These are phyloP conservation scores for Circinella umbellata DNA, from an alignment of 371 early-diverging fungal species.

Conservation along the genomic window DNA sequence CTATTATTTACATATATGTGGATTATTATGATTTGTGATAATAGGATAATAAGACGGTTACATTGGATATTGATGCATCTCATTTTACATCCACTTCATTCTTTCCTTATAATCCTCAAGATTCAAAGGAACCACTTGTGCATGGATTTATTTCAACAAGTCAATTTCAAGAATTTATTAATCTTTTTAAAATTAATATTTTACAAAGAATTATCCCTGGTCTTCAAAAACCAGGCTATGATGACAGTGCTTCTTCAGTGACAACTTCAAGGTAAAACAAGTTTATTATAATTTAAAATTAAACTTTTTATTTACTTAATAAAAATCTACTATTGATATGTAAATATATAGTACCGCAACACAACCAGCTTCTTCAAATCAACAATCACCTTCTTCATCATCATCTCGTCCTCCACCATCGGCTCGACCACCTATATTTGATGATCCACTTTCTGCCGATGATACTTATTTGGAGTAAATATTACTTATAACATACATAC, in stretches of 20 bases:
- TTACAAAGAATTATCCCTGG: conserved; percentile 74
- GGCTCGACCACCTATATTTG: conserved; percentile 34
- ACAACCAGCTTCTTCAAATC: conserved; percentile 12
- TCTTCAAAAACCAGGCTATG: conserved; percentile 56
- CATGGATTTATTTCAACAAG: conserved; percentile 65
- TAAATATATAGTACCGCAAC: background rate
- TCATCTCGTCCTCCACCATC: conserved; percentile 12
- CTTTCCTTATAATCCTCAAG: conserved; percentile 52
- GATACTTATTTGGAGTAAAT: conserved; percentile 34
- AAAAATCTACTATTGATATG: too few relatives aligned
- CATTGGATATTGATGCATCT: conserved; percentile 55
- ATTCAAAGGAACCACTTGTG: conserved; percentile 50
- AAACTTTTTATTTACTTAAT: too few relatives aligned
- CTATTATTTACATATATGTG: too few relatives aligned
- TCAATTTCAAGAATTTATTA: conserved; percentile 65
- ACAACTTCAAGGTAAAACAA: background rate
- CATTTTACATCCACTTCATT: conserved; percentile 63
- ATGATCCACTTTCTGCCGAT: conserved; percentile 38
- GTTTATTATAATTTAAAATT: background rate
- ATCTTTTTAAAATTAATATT: conserved; percentile 64
- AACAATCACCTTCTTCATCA: conserved; percentile 2
- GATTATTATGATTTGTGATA: background rate
- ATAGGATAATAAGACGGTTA: conserved; percentile 68
- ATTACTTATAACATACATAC: background rate
- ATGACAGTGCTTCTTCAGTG: conserved; percentile 19